Base-by-base conservation (phyloP, 2,329 filamentous ascomycete species). In the Arachnomyces sp. region DNA sequence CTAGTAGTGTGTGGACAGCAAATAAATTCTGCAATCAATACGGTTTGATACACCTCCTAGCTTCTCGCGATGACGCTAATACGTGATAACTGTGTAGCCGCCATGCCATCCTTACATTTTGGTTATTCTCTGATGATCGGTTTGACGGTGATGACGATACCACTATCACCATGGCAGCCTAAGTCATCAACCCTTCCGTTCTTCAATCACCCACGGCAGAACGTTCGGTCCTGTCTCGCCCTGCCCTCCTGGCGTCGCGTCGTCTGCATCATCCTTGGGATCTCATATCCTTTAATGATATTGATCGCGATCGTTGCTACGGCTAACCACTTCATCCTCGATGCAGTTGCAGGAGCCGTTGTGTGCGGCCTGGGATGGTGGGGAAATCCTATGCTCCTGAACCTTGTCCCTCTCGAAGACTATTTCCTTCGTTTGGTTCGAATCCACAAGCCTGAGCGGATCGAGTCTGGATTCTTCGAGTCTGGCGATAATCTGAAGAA, bases 1-100 rank as follows among this genome's bases (percentile, higher is more conserved):
- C 78, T 47, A 77, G 77, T 54, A 83, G 78, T 47, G 77, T 85
- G 1, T 85, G 80, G 80, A 84, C 80, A 0, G 74, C 79, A 36
- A 85, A 85, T 61, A 74, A 71, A 45, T 86, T 85, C 59, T 85
- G 80, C 61, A 86, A 86, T 56, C 82, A 86, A 61, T 85, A 85
- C 59, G 81, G 78, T 72, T 53, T 62, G 71, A 61, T 6, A 8
- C 4, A 17, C 12, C 21, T 28, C 21, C 21, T 25, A 1, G 9
- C 6, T 2, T 34, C 9, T 25, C 21, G 21, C 21, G 21, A 9
- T 25, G 21, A 25, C 21, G 9, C 21, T 25, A 25, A 25, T 25
- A 13, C 33, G 28, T 32, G 38, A 14, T 33, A 36, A 33, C 28
- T 37, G 36, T 44, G 13, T 36, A 79, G 78, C 79, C 40, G 82